These are phyloP conservation scores for Scedosporium apiospermum DNA, from an alignment of 2,329 filamentous ascomycete genomes.

Conservation along the genomic window DNA sequence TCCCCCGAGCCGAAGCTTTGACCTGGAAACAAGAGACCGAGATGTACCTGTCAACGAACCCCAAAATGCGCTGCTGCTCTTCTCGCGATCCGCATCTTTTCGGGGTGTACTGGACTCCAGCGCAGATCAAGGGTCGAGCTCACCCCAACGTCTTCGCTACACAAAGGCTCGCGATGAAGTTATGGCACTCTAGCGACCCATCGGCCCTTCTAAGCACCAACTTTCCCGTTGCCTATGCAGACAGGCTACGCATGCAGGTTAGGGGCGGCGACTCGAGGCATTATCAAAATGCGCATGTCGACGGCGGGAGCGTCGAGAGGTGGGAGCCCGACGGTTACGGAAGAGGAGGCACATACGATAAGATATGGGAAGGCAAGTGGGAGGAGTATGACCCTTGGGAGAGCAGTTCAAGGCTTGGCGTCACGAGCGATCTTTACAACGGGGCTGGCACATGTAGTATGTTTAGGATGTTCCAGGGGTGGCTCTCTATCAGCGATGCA, in stretches of 20 bases:
- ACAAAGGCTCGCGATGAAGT: conserved; percentile 36
- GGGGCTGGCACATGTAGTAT: conserved; percentile 64
- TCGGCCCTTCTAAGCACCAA: conserved; percentile 30
- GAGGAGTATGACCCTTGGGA: conserved; percentile 71
- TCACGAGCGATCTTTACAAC: conserved; percentile 61
- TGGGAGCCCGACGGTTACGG: conserved; percentile 58
- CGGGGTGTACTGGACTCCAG: conserved; percentile 29
- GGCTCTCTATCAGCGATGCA: conserved; percentile 57
- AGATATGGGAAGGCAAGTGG: conserved; percentile 60
- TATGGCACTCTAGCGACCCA: conserved; percentile 43
- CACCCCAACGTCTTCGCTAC: conserved; percentile 28
- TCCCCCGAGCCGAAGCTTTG: conserved; percentile 17
- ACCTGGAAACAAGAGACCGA: conserved; percentile 41
- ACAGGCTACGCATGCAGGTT: conserved; percentile 42
- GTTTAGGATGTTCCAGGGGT: conserved; percentile 73
- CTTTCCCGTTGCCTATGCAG: conserved; percentile 50
- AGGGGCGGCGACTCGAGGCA: conserved; percentile 37
- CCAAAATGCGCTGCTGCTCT: conserved; percentile 20
- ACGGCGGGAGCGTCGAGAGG: conserved; percentile 56
- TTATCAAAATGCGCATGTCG: conserved; percentile 48
- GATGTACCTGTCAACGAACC: conserved; percentile 44
- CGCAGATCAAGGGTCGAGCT: conserved; percentile 28
- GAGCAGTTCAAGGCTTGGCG: conserved; percentile 51
- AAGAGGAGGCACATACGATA: conserved; percentile 49
- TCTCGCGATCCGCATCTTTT: conserved; percentile 21